Base-by-base conservation (phyloP, 768 basidiomycete genomes). In the Plicaturopsis crispa region DNA sequence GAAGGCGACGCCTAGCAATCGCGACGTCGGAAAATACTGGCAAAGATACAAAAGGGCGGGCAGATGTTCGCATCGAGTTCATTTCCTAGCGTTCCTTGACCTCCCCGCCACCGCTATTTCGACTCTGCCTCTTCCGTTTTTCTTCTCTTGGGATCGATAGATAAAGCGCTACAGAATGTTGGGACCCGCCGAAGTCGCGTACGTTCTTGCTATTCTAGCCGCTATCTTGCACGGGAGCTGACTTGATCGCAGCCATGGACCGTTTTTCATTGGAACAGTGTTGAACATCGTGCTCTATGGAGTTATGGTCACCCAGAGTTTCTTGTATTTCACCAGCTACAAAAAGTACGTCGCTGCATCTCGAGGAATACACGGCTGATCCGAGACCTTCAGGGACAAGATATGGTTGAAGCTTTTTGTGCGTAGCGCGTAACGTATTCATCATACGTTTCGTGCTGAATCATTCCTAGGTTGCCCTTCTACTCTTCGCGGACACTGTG, bases 161-260 rank as follows among this genome's bases (percentile, higher is more conserved):
- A n/a, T n/a, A n/a, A n/a, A n/a, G n/a, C n/a, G n/a, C n/a, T n/a
- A n/a, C n/a, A n/a, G n/a, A n/a, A 39, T 40, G 38, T 37, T 31
- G 24, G 33, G 35, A 6, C 46, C 43, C 28, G 46, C 46, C 24
- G 46, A 47, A 35, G 31, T 39, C 12, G 46, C 42, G 46, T 47
- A 36, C 14, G 45, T 42, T 35, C 16, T 39, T 5, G 24, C 20
- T 30, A 4, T 23, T 32, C 35, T 16, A 5, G 16, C 21, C 17
- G 18, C 30, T 18, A 7, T 13, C 8, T 38, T 28, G 4, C 11
- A 14, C 24, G 10, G n/a, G n/a, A n/a, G n/a, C n/a, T n/a, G n/a
- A n/a, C n/a, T n/a, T n/a, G n/a, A n/a, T n/a, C n/a, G n/a, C 33
- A 75, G 73, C 4, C 69, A 70, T 48, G 69, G 70, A 21, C 69